Percentiles rank a stretch among this genome's conserved stretches.
Evolutionary conservation across 2,329 filamentous ascomycete genomes (phyloP).

Genomic region (Leptographium galeiforme): DNA sequence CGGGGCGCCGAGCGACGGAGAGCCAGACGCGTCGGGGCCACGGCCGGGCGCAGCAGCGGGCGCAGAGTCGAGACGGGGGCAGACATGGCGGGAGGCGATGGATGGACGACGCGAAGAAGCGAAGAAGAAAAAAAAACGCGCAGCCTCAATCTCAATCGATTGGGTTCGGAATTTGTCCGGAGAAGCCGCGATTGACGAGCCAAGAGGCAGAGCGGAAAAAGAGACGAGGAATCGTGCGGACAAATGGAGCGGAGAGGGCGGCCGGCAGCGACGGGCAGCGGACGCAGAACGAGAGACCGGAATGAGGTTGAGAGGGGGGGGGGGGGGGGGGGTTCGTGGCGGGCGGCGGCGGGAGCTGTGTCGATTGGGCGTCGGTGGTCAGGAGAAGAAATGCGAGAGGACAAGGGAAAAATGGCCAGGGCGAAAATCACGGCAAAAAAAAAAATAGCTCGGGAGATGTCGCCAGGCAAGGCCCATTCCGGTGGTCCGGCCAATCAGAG

Average conservation of each 20-base stretch:
- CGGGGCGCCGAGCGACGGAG: slow-evolving; percentile 27
- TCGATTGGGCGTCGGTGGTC: not conserved
- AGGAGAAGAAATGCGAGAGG: not conserved
- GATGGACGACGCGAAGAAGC: not conserved
- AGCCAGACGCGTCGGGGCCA: slow-evolving; percentile 14
- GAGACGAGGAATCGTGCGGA: not conserved
- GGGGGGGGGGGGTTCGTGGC: not conserved
- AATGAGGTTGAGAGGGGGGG: not conserved
- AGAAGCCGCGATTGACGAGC: not conserved
- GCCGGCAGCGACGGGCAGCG: not conserved
- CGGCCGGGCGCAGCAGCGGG: slow-evolving; percentile 31
- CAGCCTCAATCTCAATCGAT: not conserved
- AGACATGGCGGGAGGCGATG: not conserved
- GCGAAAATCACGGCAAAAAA: slow-evolving; percentile 10
- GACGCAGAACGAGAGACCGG: not conserved
- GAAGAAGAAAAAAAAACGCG: not conserved
- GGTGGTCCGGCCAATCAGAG: slow-evolving; percentile 13
- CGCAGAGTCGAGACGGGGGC: slow-evolving; percentile 15
- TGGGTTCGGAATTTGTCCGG: not conserved
- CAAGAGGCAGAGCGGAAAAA: not conserved
- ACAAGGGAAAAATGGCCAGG: not conserved
- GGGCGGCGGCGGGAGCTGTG: not conserved
- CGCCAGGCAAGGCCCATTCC: slow-evolving; percentile 11
- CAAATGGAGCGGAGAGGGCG: not conserved
- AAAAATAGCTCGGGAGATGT: slow-evolving; percentile 22